Conservation (phyloP, 805 yeast species). For the Suhomyces sp. region DNA sequence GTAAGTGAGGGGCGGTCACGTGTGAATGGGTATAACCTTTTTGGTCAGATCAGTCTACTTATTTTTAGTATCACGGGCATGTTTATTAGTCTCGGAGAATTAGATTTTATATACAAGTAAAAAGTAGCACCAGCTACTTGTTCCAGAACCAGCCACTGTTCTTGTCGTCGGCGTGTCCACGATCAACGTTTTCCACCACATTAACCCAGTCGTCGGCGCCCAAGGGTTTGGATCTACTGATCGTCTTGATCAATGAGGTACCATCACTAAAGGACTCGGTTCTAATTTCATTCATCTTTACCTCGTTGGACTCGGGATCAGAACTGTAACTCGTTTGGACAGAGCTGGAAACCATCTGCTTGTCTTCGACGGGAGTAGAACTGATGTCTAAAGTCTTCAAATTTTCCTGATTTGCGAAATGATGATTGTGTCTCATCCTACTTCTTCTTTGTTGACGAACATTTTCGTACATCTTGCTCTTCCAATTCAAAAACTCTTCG, state of each 20-base stretch:
- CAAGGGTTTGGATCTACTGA: slow-evolving; percentile 31
- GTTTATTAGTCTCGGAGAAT: not conserved
- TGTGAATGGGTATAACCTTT: not conserved
- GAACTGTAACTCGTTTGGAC: slow-evolving; percentile 23
- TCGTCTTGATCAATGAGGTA: slow-evolving; percentile 28
- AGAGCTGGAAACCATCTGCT: slow-evolving; percentile 25
- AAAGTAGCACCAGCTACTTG: not conserved
- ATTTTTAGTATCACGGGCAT: not conserved
- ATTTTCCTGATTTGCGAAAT: not conserved
- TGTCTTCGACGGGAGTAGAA: not conserved
- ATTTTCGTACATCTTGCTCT: slow-evolving; percentile 49
- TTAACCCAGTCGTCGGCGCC: slow-evolving; percentile 34
- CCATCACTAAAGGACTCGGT: slow-evolving; percentile 39
- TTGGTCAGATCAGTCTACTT: not conserved
- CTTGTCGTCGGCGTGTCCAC: slow-evolving; percentile 8
- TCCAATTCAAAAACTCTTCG: slow-evolving; percentile 68
- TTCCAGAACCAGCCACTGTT: slow-evolving; percentile 26
- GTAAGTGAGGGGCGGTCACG: not conserved
- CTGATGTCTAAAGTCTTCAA: not conserved
- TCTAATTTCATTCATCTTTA: slow-evolving; percentile 27
- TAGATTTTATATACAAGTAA: not conserved
- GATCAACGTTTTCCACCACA: slow-evolving; percentile 24
- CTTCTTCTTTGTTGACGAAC: slow-evolving; percentile 35
- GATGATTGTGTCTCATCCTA: slow-evolving; percentile 2
- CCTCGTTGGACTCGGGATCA: slow-evolving; percentile 27